phyloP scores from a whole-genome alignment of 2,329 filamentous ascomycete species.

The Pseudogymnoascus pannorum region DNA sequence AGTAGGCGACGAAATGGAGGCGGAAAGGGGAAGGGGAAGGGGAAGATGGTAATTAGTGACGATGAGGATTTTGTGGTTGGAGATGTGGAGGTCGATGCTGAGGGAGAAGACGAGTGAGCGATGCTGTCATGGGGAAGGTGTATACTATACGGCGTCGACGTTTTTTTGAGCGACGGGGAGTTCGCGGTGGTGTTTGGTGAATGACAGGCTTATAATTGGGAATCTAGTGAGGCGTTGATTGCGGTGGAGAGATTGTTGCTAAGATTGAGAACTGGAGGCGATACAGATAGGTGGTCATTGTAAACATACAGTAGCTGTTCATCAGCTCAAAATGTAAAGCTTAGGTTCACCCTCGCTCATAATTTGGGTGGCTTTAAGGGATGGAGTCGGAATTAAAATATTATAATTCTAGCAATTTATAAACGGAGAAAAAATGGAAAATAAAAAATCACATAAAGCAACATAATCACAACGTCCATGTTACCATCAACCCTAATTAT shows the following conservation, averaged over 20 bases:
- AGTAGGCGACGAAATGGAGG: constrained; percentile 16
- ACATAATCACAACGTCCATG: not conserved
- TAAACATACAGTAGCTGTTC: not conserved
- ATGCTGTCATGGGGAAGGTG: not conserved
- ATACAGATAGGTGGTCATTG: not conserved
- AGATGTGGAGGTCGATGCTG: constrained; percentile 20
- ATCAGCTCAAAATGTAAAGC: not conserved
- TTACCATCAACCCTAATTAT: not conserved
- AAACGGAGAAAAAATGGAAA: not conserved
- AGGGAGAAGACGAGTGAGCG: constrained; percentile 21
- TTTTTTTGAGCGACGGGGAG: not conserved
- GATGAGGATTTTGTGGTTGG: constrained; percentile 30
- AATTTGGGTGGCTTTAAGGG: not conserved
- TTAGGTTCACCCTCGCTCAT: not conserved
- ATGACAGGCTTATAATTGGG: not conserved
- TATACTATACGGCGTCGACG: constrained; percentile 8
- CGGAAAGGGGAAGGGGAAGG: constrained; percentile 13
- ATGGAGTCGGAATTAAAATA: not conserved
- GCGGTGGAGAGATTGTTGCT: not conserved
- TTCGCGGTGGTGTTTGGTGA: not conserved
- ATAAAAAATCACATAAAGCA: too few relatives aligned
- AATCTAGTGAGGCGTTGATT: not conserved
- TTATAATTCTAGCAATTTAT: not conserved
- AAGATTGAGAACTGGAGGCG: not conserved
- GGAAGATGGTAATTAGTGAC: constrained; percentile 17